Percentiles rank a stretch among this genome's conserved stretches.
Conservation (phyloP, 225 moss, liverwort and hornwort species). For the Bryoerythrophyllum caledonicum region DNA sequence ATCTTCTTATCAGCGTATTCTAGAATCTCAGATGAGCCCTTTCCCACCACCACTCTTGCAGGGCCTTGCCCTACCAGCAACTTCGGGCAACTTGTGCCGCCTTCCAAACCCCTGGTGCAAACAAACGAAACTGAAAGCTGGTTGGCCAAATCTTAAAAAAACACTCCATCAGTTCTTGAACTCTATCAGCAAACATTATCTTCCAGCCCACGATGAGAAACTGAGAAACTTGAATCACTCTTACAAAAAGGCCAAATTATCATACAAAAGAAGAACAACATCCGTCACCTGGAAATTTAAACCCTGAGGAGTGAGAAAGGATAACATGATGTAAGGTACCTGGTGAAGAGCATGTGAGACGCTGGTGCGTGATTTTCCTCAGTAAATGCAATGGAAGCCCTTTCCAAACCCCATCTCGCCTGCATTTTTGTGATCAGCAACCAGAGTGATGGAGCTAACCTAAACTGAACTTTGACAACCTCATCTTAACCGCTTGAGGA, state of each 20-base stretch:
- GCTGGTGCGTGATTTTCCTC: conserved; percentile 74
- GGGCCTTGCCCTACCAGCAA: conserved; percentile 53
- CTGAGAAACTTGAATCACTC: too few relatives aligned
- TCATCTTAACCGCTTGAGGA: too few relatives aligned
- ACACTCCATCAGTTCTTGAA: too few relatives aligned
- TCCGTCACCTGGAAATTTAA: too few relatives aligned
- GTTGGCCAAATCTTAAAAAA: too few relatives aligned
- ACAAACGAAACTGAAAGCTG: too few relatives aligned
- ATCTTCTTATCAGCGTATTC: conserved; percentile 73
- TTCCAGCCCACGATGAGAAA: too few relatives aligned
- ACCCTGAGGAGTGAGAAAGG: neutral
- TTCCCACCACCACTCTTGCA: conserved; percentile 51
- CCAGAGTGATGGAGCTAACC: neutral
- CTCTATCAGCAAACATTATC: too few relatives aligned
- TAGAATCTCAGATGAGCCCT: conserved; percentile 64
- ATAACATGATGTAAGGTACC: conserved; percentile 24
- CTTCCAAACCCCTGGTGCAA: conserved; percentile 65
- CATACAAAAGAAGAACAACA: too few relatives aligned
- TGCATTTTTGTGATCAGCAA: conserved; percentile 7
- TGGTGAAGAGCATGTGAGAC: conserved; percentile 49
- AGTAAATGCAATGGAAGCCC: conserved; percentile 55
- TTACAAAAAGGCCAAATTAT: too few relatives aligned
- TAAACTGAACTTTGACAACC: neutral
- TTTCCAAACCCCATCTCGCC: conserved; percentile 92
- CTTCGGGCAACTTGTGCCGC: conserved; percentile 78